Evolutionary conservation across 352 stramenopile species (phyloP).

Genomic region (Globisporangium viniferum): DNA sequence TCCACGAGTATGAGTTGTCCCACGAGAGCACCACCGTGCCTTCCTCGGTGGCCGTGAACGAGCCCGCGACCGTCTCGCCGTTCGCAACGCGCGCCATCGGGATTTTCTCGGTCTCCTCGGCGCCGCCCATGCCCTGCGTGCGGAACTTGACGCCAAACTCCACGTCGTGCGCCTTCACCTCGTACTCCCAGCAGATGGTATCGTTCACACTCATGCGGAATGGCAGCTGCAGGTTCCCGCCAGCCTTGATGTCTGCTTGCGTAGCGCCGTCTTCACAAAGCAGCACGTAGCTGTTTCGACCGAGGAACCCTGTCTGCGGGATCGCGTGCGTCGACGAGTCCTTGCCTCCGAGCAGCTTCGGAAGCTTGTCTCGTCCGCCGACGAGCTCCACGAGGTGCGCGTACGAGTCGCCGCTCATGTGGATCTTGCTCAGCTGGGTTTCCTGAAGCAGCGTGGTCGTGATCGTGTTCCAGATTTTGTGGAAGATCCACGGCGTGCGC

Average conservation of each 20-base stretch:
- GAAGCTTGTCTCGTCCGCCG: constrained; percentile 45
- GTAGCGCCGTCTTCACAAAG: constrained; percentile 71
- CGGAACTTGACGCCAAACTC: constrained; percentile 70
- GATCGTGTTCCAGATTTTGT: constrained; percentile 63
- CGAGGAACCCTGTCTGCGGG: constrained; percentile 62
- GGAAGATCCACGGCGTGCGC: constrained; percentile 68
- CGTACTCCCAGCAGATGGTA: constrained; percentile 77
- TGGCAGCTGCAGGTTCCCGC: constrained; percentile 54
- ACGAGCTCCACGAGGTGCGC: constrained; percentile 44
- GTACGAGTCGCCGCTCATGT: constrained; percentile 50
- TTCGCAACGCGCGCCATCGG: constrained; percentile 34
- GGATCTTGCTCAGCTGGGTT: constrained; percentile 59
- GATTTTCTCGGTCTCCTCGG: constrained; percentile 57
- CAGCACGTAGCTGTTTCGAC: constrained; percentile 54
- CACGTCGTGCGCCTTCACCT: constrained; percentile 59
- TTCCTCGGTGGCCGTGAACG: constrained; percentile 61
- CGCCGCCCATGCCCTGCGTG: constrained; percentile 65
- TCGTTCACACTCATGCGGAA: constrained; percentile 72
- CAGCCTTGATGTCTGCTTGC: constrained; percentile 61
- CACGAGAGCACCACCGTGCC: constrained; percentile 69
- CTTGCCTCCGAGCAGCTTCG: constrained; percentile 57
- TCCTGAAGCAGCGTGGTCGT: constrained; percentile 51
- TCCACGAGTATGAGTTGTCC: constrained; percentile 75
- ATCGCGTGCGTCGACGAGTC: constrained; percentile 46
- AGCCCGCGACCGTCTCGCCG: constrained; percentile 39